Conservation (phyloP, 805 yeast genomes). For the Metschnikowia kofuensis region DNA sequence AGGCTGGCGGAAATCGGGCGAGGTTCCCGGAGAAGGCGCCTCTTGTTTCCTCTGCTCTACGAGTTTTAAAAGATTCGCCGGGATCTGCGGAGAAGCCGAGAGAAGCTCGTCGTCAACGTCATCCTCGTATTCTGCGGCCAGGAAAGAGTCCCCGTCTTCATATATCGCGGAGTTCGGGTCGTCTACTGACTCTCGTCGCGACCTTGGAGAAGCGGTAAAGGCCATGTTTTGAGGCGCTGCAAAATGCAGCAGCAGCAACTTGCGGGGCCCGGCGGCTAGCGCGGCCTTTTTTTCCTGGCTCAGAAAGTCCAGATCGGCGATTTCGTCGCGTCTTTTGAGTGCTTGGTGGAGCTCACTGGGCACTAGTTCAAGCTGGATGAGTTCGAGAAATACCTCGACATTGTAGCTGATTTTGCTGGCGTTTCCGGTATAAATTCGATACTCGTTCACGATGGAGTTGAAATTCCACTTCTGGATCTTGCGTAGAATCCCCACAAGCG, state of each 20-base stretch:
- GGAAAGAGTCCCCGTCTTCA: slow-evolving; percentile 25
- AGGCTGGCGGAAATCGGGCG: slow-evolving; percentile 23
- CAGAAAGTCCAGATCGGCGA: not conserved
- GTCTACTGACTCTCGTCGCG: slow-evolving; percentile 4
- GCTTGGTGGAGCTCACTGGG: slow-evolving; percentile 39
- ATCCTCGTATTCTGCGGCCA: slow-evolving; percentile 29
- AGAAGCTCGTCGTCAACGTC: slow-evolving; percentile 44
- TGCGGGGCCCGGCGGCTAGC: not conserved
- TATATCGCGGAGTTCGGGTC: not conserved
- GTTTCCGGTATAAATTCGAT: slow-evolving; percentile 61
- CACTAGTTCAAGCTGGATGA: slow-evolving; percentile 54
- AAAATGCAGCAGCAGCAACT: slow-evolving; percentile 5
- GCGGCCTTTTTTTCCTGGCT: not conserved
- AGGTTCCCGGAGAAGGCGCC: slow-evolving; percentile 28
- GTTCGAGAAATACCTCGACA: slow-evolving; percentile 79
- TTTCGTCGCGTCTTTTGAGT: slow-evolving; percentile 7
- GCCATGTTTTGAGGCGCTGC: not conserved
- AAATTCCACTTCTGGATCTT: slow-evolving; percentile 87
- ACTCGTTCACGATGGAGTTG: slow-evolving; percentile 80
- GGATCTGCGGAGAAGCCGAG: slow-evolving; percentile 69
- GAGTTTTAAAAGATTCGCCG: slow-evolving; percentile 52
- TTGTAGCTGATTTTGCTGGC: slow-evolving; percentile 72
- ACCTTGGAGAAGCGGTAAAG: not conserved
- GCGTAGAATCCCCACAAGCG: slow-evolving; percentile 77
- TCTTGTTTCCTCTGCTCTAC: slow-evolving; percentile 44